Percentiles rank a stretch among this genome's conserved stretches.
These are phyloP conservation scores for Talaromyces sp. DNA, from an alignment of 2,329 filamentous ascomycete genomes.

Conservation along the genomic window DNA sequence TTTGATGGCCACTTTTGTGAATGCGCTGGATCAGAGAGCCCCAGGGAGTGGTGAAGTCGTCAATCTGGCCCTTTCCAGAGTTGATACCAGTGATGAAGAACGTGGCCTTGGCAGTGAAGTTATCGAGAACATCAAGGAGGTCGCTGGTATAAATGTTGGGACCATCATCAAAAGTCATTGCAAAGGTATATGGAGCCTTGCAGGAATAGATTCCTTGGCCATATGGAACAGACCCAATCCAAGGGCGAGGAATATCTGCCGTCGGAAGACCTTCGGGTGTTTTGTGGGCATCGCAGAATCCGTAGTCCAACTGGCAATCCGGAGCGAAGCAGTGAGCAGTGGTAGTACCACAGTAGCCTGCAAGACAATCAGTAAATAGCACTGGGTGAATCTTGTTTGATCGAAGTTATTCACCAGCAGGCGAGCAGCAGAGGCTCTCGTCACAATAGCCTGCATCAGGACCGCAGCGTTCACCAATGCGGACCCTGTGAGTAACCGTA, in stretches of 20 bases:
- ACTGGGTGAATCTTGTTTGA: not conserved
- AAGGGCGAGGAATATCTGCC: constrained; percentile 28
- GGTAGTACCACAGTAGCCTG: constrained; percentile 37
- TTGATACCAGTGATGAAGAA: constrained; percentile 60
- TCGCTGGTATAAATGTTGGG: constrained; percentile 59
- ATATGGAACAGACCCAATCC: constrained; percentile 33
- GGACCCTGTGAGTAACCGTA: not conserved
- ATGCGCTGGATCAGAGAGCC: constrained; percentile 37
- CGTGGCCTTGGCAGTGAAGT: constrained; percentile 60
- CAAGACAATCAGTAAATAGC: not conserved
- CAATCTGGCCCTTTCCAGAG: constrained; percentile 43
- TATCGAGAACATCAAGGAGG: constrained; percentile 57
- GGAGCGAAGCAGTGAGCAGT: constrained; percentile 35
- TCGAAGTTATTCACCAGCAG: constrained; percentile 25
- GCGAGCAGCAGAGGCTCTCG: constrained; percentile 35
- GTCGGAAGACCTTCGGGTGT: constrained; percentile 33
- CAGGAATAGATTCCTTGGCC: constrained; percentile 35
- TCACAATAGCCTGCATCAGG: constrained; percentile 29
- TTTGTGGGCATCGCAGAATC: constrained; percentile 34
- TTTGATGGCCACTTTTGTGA: constrained; percentile 44
- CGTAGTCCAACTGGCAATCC: constrained; percentile 37
- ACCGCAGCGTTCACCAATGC: constrained; percentile 26
- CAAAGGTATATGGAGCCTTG: constrained; percentile 54
- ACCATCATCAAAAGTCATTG: constrained; percentile 65
- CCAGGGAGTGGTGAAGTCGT: constrained; percentile 38